Base-by-base conservation (phyloP, 768 basidiomycete species). In the Dendrothele bispora region DNA sequence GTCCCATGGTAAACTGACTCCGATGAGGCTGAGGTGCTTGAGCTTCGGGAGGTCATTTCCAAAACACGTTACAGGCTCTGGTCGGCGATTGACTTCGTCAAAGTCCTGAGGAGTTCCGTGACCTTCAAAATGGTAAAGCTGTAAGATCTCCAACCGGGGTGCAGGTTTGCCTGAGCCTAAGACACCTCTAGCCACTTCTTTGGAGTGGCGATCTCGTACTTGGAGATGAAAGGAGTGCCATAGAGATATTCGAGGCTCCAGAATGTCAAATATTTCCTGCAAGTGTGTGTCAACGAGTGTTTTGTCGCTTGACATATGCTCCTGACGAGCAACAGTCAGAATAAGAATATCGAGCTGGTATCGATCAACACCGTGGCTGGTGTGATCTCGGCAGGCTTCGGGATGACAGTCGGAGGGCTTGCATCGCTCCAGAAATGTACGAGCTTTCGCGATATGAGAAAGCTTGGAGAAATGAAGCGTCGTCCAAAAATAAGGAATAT, bases 111-210 rank as follows among this genome's bases (percentile, higher is more conserved):
- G 59, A 12, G 68, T 75, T 18, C 67, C 58, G 58, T 74, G 84
- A 56, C 82, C 72, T 57, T 83, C 77, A 53, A 83, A 80, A 58
- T 85, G 83, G 59, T 83, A 85, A 3, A 85, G 68, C 62, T 82
- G 79, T 25, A 84, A 73, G 3, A 78, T 78, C 59, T 79, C 75
- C 40, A 85, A 74, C 39, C 65, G 61, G n/a, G 76, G 79, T 0
- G 79, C 82, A 28, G 76, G 67, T 2, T 77, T 78, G 53, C 80
- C 67, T 42, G 70, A 70, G 3, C 46, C 46, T 15, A 84, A 69
- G 50, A 69, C 66, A 15, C 67, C 62, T 32, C 81, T 73, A 4
- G 82, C 81, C 39, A 66, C 65, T 30, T 64, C 65, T 64, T 83
- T 84, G 64, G 81, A 83, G n/a, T 69, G 66, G 52, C 78, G 74